Evolutionary conservation across 2,329 filamentous ascomycete genomes (phyloP).

Genomic region (Erysiphe neolycopersici): DNA sequence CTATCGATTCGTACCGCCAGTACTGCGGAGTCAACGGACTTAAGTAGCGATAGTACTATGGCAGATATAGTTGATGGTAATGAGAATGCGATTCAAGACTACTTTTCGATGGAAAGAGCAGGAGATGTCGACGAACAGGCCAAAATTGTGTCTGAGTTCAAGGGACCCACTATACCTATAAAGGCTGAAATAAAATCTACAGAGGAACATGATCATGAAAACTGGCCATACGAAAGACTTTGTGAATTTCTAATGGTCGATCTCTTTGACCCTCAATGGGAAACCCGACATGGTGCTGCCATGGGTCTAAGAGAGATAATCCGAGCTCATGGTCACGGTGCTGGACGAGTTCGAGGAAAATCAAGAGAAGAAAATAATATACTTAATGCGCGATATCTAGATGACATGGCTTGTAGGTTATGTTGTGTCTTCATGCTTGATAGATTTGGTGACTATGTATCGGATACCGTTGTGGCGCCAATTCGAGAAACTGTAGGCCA

Average conservation of each 20-base stretch:
- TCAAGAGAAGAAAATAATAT: slow-evolving; percentile 46
- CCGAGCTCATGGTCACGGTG: slow-evolving; percentile 70
- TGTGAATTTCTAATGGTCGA: slow-evolving; percentile 88
- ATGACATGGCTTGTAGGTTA: slow-evolving; percentile 82
- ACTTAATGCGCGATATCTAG: slow-evolving; percentile 64
- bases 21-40: slow-evolving; percentile 5
- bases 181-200: slow-evolving; percentile 68
- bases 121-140: slow-evolving; percentile 61
- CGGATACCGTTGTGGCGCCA: slow-evolving; percentile 85
- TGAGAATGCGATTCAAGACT: slow-evolving; percentile 42
- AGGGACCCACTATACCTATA: slow-evolving; percentile 53
- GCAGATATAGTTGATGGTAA: slow-evolving; percentile 32
- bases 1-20: slow-evolving; percentile 33
- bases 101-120: slow-evolving; percentile 67
- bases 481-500: slow-evolving; percentile 91
- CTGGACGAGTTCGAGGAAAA: slow-evolving; percentile 50
- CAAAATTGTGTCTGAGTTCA: slow-evolving; percentile 88
- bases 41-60: slow-evolving; percentile 15
- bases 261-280: slow-evolving; percentile 82
- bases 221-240: slow-evolving; percentile 86
- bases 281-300: slow-evolving; percentile 82
- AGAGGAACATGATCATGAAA: slow-evolving; percentile 45
- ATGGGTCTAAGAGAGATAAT: slow-evolving; percentile 85
- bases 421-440: slow-evolving; percentile 95
- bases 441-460: slow-evolving; percentile 91